Conservation (phyloP, 2,329 filamentous ascomycete species). For the Microdochium trichocladiopsis region DNA sequence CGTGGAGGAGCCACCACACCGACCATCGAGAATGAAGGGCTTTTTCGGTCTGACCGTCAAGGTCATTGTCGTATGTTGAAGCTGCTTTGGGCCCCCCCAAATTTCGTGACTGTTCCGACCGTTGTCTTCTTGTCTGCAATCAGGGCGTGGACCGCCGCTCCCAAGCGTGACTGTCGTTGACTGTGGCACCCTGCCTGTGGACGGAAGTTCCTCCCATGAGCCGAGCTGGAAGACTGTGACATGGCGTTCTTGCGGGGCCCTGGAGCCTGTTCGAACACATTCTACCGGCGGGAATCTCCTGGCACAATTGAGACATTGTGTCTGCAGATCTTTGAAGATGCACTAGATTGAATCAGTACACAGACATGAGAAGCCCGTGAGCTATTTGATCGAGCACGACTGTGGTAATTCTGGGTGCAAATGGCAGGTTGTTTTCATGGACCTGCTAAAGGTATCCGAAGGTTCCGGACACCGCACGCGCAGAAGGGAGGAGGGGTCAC, state of each 20-base stretch:
- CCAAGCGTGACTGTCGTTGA: not conserved
- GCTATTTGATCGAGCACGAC: too few species aligned
- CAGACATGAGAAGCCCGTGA: too few species aligned
- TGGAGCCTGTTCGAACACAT: conserved; percentile 3
- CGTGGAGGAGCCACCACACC: conserved; percentile 9
- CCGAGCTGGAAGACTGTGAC: conserved; percentile 6
- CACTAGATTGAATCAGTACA: conserved; percentile 6
- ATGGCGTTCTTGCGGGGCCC: conserved; percentile 3
- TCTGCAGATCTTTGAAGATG: conserved; percentile 5
- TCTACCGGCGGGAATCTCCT: conserved; percentile 9
- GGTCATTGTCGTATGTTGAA: not conserved
- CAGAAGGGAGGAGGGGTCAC: not conserved
- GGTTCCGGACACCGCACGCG: too few species aligned
- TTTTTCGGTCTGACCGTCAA: not conserved
- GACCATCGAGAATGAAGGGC: conserved; percentile 9
- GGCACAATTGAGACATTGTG: conserved; percentile 8
- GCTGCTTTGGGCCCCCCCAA: too few species aligned
- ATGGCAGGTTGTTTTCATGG: too few species aligned
- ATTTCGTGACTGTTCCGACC: too few species aligned
- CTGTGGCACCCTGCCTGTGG: not conserved
- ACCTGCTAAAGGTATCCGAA: too few species aligned
- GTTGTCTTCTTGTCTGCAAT: too few species aligned
- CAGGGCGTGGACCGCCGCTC: not conserved
- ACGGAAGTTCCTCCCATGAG: conserved; percentile 1
- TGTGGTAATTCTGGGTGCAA: too few species aligned